Base-by-base conservation (phyloP, 1,284 basidiomycete genomes). In the Moesziomyces globuligerus region DNA sequence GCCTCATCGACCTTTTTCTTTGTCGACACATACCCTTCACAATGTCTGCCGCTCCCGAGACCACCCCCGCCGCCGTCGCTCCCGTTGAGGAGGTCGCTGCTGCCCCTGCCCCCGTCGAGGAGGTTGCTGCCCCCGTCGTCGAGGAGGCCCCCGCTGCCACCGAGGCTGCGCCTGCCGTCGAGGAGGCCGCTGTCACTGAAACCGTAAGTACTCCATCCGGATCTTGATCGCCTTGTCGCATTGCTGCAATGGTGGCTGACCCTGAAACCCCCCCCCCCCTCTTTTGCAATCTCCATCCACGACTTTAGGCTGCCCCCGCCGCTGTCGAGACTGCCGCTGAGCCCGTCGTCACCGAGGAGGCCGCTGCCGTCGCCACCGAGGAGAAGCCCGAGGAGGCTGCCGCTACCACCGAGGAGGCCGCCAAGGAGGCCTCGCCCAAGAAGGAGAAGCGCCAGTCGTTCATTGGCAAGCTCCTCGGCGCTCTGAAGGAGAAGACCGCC, bases 381-480 rank as follows among this genome's bases (percentile, higher is more conserved):
- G 25, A 43, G 21, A 39, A 60, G 45, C 42, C 54, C 17, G 52
- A 54, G 26, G 45, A 50, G 29, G 42, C 55, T 48, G 28, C 29
- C n/a, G 56, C 50, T 26, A 20, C 49, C 23, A 32, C 49, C 40
- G 71, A 61, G 39, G 67, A 66, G 46, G 55, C 56, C n/a, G 51
- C 70, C 47, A 64, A 72, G 55, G 70, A 69, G 52, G 48, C 53
- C 36, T 42, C 70, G 23, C 74, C 73, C 54, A 76, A 76, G 74
- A 76, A 76, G 74, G 74, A 76, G 68, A 76, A 76, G 74, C 74
- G 74, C 29, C 58, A 62, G 60, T 72, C 68, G 37, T 57, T 74
- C 59, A 20, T 76, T 25, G 49, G 48, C 61, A 75, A 75, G 69
- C 28, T 76, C 49, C 44, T 73, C 50, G 73, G 65, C 45, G 48